A percentile compares a stretch with the other conserved stretches of the same genome.
These are phyloP conservation scores for Musa schizocarpa DNA, from an alignment of 176 grass and related monocot species.

Conservation along the genomic window DNA sequence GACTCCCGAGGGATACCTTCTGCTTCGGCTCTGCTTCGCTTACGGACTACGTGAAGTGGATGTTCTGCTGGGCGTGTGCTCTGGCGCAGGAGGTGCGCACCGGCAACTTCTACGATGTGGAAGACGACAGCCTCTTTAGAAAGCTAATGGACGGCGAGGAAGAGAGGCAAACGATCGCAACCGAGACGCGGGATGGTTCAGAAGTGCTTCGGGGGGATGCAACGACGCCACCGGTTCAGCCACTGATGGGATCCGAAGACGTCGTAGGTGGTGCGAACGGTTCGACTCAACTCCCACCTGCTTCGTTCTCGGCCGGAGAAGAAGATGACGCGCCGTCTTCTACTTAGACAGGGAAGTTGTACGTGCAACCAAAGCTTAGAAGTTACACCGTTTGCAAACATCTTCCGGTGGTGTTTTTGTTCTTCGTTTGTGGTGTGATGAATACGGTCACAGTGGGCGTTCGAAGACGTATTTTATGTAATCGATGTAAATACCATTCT, in stretches of 20 bases:
- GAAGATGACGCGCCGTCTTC: not conserved
- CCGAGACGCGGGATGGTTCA: too few relatives aligned
- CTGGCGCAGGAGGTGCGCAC: conserved; percentile 88
- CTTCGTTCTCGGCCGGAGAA: not conserved
- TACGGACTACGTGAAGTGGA: conserved; percentile 55
- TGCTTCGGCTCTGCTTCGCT: conserved; percentile 45
- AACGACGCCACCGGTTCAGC: not conserved
- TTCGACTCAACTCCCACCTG: not conserved
- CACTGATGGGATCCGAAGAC: too few relatives aligned
- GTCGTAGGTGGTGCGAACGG: too few relatives aligned
- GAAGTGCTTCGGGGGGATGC: not conserved
- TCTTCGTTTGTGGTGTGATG: too few relatives aligned
- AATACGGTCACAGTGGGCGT: too few relatives aligned
- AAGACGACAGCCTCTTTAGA: conserved; percentile 25
- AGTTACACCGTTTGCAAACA: too few relatives aligned
- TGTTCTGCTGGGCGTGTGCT: conserved; percentile 70
- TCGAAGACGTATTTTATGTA: too few relatives aligned
- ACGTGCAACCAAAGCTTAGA: too few relatives aligned
- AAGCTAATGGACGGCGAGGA: not conserved
- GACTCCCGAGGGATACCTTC: conserved; percentile 35
- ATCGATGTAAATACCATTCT: too few relatives aligned
- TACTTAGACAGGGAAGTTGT: not conserved
- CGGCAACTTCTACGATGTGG: conserved; percentile 49
- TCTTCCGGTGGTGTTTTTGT: too few relatives aligned
- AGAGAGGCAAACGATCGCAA: not conserved